A percentile compares a stretch with the other conserved stretches of the same genome.
phyloP scores from a whole-genome alignment of 176 grass and related monocot genomes.

The Oryza brachyantha region DNA sequence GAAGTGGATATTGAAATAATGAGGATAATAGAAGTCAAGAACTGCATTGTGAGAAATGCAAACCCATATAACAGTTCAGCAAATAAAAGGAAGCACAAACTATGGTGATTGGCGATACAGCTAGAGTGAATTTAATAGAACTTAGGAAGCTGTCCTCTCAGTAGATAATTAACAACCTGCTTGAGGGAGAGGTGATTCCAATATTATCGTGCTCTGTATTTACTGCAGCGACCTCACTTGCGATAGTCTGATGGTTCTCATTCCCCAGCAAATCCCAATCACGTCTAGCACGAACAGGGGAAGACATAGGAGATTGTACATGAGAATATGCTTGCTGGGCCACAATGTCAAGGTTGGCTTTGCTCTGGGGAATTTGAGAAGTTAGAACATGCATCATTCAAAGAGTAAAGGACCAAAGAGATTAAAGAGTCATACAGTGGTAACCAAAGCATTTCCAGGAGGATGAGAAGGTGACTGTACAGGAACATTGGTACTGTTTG shows the following conservation, averaged over 20 bases:
- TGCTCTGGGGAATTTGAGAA: constrained; percentile 48
- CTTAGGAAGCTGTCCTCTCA: constrained; percentile 2
- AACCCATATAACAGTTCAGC: neutral
- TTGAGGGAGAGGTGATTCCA: constrained; percentile 48
- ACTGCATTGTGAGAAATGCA: neutral
- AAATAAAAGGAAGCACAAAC: neutral
- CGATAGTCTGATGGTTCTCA: constrained; percentile 42
- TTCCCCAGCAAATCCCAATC: constrained; percentile 70
- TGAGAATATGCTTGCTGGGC: constrained; percentile 73
- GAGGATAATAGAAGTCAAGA: neutral
- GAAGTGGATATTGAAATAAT: constrained; percentile 11
- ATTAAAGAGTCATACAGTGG: constrained; percentile 38
- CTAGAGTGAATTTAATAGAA: neutral
- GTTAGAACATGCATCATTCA: constrained; percentile 28
- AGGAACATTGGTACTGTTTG: constrained; percentile 70
- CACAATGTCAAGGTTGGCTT: constrained; percentile 76
- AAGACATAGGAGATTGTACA: constrained; percentile 74
- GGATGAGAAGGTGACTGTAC: constrained; percentile 56
- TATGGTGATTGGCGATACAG: neutral
- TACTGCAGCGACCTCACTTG: constrained; percentile 35
- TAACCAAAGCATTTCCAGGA: constrained; percentile 49
- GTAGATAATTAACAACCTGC: constrained; percentile 32
- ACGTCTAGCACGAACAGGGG: constrained; percentile 53
- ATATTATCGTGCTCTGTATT: constrained; percentile 52
- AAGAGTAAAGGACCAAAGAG: constrained; percentile 9